These are phyloP conservation scores for Trichoderma breve DNA, from an alignment of 2,329 filamentous ascomycete species.

Conservation along the genomic window DNA sequence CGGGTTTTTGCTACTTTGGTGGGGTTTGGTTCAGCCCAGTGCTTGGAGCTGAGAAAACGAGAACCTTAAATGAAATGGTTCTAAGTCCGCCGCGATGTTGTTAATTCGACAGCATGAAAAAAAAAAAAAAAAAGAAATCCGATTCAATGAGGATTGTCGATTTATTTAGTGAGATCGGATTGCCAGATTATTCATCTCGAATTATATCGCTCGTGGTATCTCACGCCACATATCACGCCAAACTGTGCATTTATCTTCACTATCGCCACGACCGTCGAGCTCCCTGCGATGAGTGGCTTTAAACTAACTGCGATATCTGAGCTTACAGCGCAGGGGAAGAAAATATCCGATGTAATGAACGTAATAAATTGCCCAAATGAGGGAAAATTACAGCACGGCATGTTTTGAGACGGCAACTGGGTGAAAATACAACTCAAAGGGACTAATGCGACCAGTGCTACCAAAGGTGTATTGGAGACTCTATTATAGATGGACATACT, in stretches of 20 bases:
- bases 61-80: background rate
- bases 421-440: background rate
- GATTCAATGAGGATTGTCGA: background rate
- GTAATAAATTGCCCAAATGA: background rate
- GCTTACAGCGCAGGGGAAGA: background rate
- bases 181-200: background rate
- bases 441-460: background rate
- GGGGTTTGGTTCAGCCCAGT: background rate
- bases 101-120: background rate
- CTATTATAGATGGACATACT: background rate
- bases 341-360: background rate
- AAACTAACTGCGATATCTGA: background rate
- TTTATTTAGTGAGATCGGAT: background rate
- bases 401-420: background rate
- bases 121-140: background rate
- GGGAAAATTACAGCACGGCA: background rate
- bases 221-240: background rate
- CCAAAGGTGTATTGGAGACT: background rate
- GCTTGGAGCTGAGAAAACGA: background rate
- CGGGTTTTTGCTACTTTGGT: slow-evolving; percentile 12
- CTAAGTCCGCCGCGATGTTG: background rate
- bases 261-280: background rate
- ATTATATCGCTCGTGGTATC: background rate
- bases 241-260: background rate
- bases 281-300: background rate